These are phyloP conservation scores for Xylaria sp. DNA, from an alignment of 2,329 filamentous ascomycete genomes.

Conservation along the genomic window DNA sequence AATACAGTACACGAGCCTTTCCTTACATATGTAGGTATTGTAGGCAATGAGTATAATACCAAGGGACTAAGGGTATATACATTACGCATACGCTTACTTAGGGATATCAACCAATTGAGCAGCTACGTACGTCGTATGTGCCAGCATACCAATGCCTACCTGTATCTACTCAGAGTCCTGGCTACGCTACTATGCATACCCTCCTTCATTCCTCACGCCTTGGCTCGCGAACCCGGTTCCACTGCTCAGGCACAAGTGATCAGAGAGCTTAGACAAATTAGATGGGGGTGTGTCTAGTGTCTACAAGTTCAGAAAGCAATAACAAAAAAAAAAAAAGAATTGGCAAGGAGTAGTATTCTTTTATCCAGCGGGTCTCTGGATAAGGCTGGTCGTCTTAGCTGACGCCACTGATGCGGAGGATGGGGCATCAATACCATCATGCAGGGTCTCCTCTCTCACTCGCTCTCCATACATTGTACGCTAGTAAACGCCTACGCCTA, in stretches of 20 bases:
- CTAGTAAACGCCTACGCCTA: not conserved
- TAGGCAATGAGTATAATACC: too few relatives aligned
- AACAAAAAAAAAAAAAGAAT: constrained; percentile 29
- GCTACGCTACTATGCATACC: not conserved
- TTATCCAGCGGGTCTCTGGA: constrained; percentile 32
- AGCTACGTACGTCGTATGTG: not conserved
- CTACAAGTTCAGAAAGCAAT: constrained; percentile 12
- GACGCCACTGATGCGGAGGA: constrained; percentile 53
- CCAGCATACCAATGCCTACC: not conserved
- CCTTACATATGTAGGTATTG: not conserved
- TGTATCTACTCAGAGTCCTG: not conserved
- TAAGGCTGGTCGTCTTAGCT: constrained; percentile 43
- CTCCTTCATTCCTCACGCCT: not conserved
- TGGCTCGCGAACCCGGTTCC: constrained; percentile 2
- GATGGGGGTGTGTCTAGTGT: constrained; percentile 18
- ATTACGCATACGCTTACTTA: too few relatives aligned
- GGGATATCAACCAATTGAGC: not conserved
- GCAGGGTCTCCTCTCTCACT: constrained; percentile 49
- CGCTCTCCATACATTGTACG: constrained; percentile 23
- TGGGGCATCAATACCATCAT: constrained; percentile 48
- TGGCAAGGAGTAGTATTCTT: constrained; percentile 24
- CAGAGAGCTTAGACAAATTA: constrained; percentile 1
- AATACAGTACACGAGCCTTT: constrained; percentile 9
- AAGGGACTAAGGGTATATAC: not conserved
- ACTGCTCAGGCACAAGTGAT: not conserved